Base-by-base conservation (phyloP, 345 rosid species). In the Litchi chinensis region DNA sequence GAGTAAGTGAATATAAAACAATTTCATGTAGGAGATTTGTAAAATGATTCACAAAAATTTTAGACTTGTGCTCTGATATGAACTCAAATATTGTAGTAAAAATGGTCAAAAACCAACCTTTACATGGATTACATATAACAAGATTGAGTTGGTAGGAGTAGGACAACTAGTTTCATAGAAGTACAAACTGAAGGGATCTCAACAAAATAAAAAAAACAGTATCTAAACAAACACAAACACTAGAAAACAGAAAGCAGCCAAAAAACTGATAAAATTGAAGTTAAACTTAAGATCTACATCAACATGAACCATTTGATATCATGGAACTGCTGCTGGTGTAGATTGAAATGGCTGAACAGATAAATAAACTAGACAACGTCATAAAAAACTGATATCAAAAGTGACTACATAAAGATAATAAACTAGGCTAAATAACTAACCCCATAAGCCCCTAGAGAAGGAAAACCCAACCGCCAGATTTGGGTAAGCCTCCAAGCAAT, bases 401-500 rank as follows among this genome's bases (percentile, higher is more conserved):
- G 8, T 6, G 7, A 59, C 64, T 6, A 39, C 8, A 54, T 68
- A 32, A 54, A 3, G 60, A 59, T 28, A 28, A 70, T 24, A 11
- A 32, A 70, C 28, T 18, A 74, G 28, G 67, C 68, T 74, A 56
- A 79, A 82, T 66, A 76, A 83, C 95, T 71, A 54, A 26, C 99
- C 97, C 98, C 98, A 44, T 94, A 98, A 52, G 97, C 94, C 73
- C 97, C 98, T 26, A 96, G 85, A 78, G 99, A 91, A 84, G 99
- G 94, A 81, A 93, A 96, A 43, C 90, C 99, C 28, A 26, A 26
- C 0, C 28, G 69, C 96, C 99, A 26, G 93, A 88, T 90, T 93
- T 95, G 59, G 97, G 95, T 81, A 93, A 84, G 73, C 95, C 82
- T 69, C 98, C 98, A 83, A 92, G 95, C 80, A 96, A 80, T 15